These are phyloP conservation scores for Saccharomyces kudriavzevii DNA, from an alignment of 805 yeast species.

Conservation along the genomic window DNA sequence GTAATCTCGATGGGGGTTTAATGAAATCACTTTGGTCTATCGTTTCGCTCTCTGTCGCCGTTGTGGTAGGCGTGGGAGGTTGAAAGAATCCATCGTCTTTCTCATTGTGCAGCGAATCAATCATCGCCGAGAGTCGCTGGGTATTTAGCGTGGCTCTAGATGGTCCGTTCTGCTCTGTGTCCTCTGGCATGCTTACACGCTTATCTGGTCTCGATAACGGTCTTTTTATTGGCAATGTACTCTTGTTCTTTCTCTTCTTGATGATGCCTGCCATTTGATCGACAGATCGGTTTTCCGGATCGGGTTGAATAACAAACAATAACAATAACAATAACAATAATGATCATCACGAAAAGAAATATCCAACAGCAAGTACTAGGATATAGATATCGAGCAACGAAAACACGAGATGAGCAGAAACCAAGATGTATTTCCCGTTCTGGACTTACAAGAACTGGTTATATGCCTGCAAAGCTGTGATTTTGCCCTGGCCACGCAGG, in stretches of 20 bases:
- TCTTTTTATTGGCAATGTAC: not conserved
- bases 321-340: not conserved
- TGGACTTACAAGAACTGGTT: constrained; percentile 53
- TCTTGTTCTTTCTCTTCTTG: not conserved
- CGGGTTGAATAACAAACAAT: not conserved
- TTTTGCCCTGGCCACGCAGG: constrained; percentile 49
- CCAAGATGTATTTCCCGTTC: constrained; percentile 49
- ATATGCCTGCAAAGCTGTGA: constrained; percentile 54
- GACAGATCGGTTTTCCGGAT: not conserved
- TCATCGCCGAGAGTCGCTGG: constrained; percentile 25
- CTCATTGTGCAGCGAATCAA: constrained; percentile 19
- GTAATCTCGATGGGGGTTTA: constrained; percentile 4
- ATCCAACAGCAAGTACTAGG: not conserved
- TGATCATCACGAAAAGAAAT: not conserved
- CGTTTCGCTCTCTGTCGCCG: not conserved
- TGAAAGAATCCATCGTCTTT: constrained; percentile 4
- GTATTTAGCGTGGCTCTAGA: constrained; percentile 15
- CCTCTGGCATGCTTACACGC: not conserved
- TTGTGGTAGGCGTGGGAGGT: not conserved
- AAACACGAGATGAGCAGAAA: constrained; percentile 19
- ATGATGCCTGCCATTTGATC: constrained; percentile 2
- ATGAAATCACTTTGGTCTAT: not conserved
- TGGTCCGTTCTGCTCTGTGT: constrained; percentile 8
- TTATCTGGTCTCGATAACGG: not conserved
- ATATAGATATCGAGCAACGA: not conserved